These are phyloP conservation scores for Pichia nakasei DNA, from an alignment of 805 yeast genomes.

Conservation along the genomic window DNA sequence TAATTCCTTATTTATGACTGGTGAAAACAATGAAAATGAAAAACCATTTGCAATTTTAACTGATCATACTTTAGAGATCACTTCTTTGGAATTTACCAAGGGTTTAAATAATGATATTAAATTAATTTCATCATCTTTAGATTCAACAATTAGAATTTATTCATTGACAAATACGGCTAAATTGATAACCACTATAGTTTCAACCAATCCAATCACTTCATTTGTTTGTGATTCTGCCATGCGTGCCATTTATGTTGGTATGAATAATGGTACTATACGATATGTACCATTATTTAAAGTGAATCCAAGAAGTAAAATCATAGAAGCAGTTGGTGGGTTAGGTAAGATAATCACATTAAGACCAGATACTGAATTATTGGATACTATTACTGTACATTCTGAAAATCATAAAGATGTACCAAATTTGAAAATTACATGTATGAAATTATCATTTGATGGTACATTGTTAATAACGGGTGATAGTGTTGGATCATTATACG, in stretches of 20 bases:
- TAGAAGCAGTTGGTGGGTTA: slow-evolving; percentile 56
- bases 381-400: slow-evolving; percentile 47
- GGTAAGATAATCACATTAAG: slow-evolving; percentile 40
- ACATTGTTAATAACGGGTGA: slow-evolving; percentile 68
- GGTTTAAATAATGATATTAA: slow-evolving; percentile 53
- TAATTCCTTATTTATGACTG: slow-evolving; percentile 21
- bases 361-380: slow-evolving; percentile 40
- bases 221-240: slow-evolving; percentile 71
- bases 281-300: slow-evolving; percentile 40
- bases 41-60: slow-evolving; percentile 54
- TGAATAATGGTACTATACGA: slow-evolving; percentile 52
- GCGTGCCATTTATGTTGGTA: slow-evolving; percentile 64
- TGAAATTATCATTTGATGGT: slow-evolving; percentile 67
- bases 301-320: slow-evolving; percentile 28
- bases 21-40: slow-evolving; percentile 22
- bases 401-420: slow-evolving; percentile 19
- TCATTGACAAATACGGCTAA: slow-evolving; percentile 31
- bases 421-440: slow-evolving; percentile 36
- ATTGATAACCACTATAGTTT: slow-evolving; percentile 63
- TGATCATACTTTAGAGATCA: slow-evolving; percentile 46
- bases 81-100: slow-evolving; percentile 32
- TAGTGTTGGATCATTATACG: slow-evolving; percentile 52
- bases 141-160: slow-evolving; percentile 68
- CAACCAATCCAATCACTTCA: slow-evolving; percentile 47
- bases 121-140: slow-evolving; percentile 62